These are phyloP conservation scores for Diaporthe ampelina DNA, from an alignment of 2,329 filamentous ascomycete species.

Conservation along the genomic window DNA sequence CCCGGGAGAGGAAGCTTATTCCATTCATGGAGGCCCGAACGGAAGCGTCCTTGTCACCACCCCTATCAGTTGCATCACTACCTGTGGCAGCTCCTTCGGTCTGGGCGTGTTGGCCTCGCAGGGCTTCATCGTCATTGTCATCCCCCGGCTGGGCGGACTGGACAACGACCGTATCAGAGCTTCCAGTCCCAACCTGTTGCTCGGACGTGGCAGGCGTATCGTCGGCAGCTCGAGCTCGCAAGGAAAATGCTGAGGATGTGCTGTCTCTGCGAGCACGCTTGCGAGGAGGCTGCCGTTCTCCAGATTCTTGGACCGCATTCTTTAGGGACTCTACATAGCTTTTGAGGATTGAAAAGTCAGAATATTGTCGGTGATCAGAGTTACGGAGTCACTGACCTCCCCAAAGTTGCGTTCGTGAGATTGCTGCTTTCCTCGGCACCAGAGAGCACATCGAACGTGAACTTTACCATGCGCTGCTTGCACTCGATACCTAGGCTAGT, in stretches of 20 bases:
- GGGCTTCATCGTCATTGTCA: background rate
- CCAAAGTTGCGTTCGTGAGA: conserved; percentile 1
- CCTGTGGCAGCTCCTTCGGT: background rate
- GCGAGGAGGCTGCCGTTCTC: background rate
- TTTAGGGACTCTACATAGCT: conserved; percentile 11
- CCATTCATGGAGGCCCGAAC: conserved; percentile 14
- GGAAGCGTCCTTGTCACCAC: background rate
- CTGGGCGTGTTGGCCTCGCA: background rate
- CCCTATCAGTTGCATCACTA: too few relatives aligned
- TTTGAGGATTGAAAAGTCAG: background rate
- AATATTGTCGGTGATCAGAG: background rate
- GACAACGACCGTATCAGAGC: background rate
- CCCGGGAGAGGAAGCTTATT: conserved; percentile 14
- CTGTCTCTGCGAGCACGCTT: conserved; percentile 1
- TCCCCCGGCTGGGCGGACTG: background rate
- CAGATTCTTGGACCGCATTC: background rate
- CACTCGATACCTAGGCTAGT: background rate
- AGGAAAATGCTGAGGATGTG: background rate
- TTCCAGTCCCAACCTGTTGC: background rate
- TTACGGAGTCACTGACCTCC: background rate
- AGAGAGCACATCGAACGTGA: background rate
- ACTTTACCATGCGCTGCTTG: background rate
- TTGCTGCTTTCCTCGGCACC: background rate
- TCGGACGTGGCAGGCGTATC: background rate
- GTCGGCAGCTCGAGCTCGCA: background rate